phyloP scores from a whole-genome alignment of 495 filamentous ascomycete species.

The Filosporella fistucella region DNA sequence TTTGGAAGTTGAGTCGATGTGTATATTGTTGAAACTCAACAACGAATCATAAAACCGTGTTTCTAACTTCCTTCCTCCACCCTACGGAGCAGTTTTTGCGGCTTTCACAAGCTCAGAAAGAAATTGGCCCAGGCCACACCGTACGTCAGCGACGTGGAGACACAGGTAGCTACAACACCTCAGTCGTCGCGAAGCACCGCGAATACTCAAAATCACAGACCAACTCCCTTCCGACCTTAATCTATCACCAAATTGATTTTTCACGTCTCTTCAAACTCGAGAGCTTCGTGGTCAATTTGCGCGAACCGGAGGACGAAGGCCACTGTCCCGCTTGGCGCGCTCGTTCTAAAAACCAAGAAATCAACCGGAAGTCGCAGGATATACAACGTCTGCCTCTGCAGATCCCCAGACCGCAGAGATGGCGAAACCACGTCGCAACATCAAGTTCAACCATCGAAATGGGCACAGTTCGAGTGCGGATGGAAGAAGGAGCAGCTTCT shows the following conservation, averaged over 20 bases:
- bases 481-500: slow-evolving; percentile 65
- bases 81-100: too few relatives aligned
- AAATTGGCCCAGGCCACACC: too few relatives aligned
- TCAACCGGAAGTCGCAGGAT: slow-evolving; percentile 13
- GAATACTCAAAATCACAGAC: not conserved
- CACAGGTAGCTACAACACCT: too few relatives aligned
- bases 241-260: not conserved
- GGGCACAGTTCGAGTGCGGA: slow-evolving; percentile 37
- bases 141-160: slow-evolving; percentile 4
- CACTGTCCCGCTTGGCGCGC: slow-evolving; percentile 4
- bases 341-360: slow-evolving; percentile 1
- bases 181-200: too few relatives aligned
- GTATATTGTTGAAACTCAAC: too few relatives aligned
- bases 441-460: slow-evolving; percentile 73
- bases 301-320: not conserved
- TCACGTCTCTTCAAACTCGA: not conserved
- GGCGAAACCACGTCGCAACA: slow-evolving; percentile 74
- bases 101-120: too few relatives aligned
- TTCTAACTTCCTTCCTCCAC: too few relatives aligned
- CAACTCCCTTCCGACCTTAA: not conserved
- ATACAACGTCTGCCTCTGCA: not conserved
- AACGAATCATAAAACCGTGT: too few relatives aligned
- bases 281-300: too few relatives aligned
- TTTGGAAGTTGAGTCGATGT: too few relatives aligned
- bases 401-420: slow-evolving; percentile 34